phyloP scores from a whole-genome alignment of 176 grass and related monocot genomes.

The Coix lacrymajobi region DNA sequence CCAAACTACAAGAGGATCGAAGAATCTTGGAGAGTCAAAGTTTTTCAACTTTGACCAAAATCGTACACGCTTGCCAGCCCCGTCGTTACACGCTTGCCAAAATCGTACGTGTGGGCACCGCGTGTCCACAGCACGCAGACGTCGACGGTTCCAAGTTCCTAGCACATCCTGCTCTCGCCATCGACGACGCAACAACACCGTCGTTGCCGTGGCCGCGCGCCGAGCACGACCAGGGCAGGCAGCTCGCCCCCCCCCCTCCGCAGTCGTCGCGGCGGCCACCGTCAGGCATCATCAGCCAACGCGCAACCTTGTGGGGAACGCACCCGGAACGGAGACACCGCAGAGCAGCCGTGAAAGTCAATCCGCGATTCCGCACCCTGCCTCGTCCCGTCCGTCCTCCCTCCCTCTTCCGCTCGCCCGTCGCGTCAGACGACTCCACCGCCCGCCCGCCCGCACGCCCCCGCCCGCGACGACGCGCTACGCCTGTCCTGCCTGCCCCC shows the following conservation, averaged over 20 bases:
- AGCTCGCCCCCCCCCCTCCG: background rate
- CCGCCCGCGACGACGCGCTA: conserved; percentile 5
- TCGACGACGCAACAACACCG: background rate
- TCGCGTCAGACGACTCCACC: conserved; percentile 19
- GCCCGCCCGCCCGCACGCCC: background rate
- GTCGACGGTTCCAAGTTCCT: background rate
- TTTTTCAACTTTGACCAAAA: no score
- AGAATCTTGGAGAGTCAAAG: no score
- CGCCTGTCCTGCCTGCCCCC: background rate
- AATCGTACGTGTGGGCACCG: background rate
- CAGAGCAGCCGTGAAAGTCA: background rate
- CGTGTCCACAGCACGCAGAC: background rate
- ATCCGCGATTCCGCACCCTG: no score
- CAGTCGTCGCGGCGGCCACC: background rate
- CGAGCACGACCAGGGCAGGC: background rate
- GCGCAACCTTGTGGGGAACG: background rate
- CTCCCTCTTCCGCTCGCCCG: background rate
- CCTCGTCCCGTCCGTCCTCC: background rate
- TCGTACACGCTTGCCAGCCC: background rate
- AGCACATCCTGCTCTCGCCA: background rate
- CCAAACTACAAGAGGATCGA: no score
- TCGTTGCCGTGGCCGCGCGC: background rate
- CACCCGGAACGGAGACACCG: background rate
- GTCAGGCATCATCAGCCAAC: background rate
- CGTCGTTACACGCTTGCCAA: background rate